Evolutionary conservation across 306 rosid species (phyloP).

Genomic region (Potentilla sterilis): DNA sequence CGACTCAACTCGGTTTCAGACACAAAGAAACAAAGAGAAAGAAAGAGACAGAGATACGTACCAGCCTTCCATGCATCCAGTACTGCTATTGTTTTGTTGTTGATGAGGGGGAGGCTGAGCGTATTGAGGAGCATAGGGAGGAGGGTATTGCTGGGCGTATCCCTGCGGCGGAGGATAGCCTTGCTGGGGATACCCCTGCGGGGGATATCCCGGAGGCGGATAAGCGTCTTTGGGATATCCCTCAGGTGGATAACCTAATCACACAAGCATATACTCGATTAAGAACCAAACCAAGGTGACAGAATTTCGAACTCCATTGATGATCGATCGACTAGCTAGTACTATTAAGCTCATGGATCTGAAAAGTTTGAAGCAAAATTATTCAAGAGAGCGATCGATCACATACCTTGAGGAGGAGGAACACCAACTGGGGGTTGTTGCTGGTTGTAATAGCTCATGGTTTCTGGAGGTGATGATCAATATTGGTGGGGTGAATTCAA

Average conservation of each 20-base stretch:
- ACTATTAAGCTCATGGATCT: constrained; percentile 5
- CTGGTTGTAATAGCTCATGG: constrained; percentile 83
- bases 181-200: constrained; percentile 55
- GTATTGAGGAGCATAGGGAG: constrained; percentile 74
- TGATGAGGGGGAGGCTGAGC: constrained; percentile 74
- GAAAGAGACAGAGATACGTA: constrained; percentile 26
- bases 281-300: background rate
- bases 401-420: constrained; percentile 84
- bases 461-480: background rate
- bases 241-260: constrained; percentile 74
- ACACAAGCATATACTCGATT: background rate
- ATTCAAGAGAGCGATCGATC: too few species aligned
- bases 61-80: constrained; percentile 91
- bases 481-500: background rate
- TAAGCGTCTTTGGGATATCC: constrained; percentile 78
- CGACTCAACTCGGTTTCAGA: constrained; percentile 7
- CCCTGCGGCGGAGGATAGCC: constrained; percentile 50
- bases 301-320: background rate
- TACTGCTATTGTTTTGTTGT: constrained; percentile 15
- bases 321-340: background rate
- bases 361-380: background rate
- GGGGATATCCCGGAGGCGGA: constrained; percentile 63
- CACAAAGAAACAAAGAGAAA: background rate
- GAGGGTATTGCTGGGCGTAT: constrained; percentile 50
- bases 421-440: constrained; percentile 90